Base-by-base conservation (phyloP, 108 stramenopile species). In the Stephanodiscus triporus region DNA sequence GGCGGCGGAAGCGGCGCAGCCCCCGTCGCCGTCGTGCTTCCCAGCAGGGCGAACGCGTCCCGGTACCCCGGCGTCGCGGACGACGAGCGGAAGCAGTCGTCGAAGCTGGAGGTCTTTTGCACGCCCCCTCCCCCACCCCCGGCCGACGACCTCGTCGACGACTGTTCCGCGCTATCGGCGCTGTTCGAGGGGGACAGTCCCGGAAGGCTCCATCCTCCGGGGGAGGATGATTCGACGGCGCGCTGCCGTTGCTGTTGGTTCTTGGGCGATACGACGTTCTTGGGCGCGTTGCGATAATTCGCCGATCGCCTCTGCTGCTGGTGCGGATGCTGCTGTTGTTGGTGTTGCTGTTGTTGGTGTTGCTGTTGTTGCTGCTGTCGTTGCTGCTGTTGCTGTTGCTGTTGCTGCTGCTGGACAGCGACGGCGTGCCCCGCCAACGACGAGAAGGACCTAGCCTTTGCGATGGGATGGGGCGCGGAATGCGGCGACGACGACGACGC, bases 41-140 rank as follows among this genome's bases (percentile, higher is more conserved):
- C 53, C 59, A 80, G 54, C 14, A 80, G n/a, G 5, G 78, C 49
- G 40, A 80, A 80, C 17, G 78, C 78, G 38, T 80, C 67, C 30
- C 62, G 63, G 50, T 45, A 73, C 6, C 78, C 78, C 51, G 30
- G 36, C 26, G 64, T 37, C 19, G 36, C 32, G 11, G 54, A 45
- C 43, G 43, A n/a, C 43, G 43, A n/a, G 30, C 40, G 45, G 58
- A 73, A 68, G 45, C 66, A 68, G 40, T 73, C 78, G 40, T 67
- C 78, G 29, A 80, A 68, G 68, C 58, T 72, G 27, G 70, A 68
- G 17, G 63, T 24, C 32, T 77, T 70, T 24, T 37, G 40, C 19
- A 65, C 53, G 6, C 23, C 23, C 8, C 17, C 4, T 20, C 26
- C 53, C 20, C 53, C 11, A 1, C 23, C 26, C 11, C 26, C 23